These are phyloP conservation scores for Candida michaelii DNA, from an alignment of 805 yeast genomes.

Conservation along the genomic window DNA sequence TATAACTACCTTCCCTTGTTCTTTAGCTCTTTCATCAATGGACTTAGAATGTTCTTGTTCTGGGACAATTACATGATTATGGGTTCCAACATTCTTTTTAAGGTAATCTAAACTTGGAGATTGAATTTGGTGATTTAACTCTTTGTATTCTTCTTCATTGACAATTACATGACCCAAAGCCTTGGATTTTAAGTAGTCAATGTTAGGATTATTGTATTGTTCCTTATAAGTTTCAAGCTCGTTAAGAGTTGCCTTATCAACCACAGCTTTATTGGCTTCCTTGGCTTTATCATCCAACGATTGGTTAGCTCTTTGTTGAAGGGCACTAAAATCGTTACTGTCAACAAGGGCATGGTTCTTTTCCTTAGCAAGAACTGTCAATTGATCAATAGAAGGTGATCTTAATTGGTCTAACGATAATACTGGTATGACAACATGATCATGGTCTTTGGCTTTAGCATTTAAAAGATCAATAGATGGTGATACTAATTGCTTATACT, in stretches of 20 bases:
- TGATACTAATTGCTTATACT: slow-evolving; percentile 13
- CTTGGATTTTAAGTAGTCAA: slow-evolving; percentile 5
- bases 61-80: neutral
- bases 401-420: slow-evolving; percentile 1
- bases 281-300: slow-evolving; percentile 11
- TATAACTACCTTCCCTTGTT: slow-evolving; percentile 2
- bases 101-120: slow-evolving; percentile 31
- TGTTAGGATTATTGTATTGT: neutral
- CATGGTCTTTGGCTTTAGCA: slow-evolving; percentile 15
- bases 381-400: slow-evolving; percentile 14
- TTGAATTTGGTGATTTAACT: neutral
- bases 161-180: slow-evolving; percentile 2
- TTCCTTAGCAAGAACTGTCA: slow-evolving; percentile 12
- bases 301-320: slow-evolving; percentile 2
- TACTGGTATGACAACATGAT: slow-evolving; percentile 15
- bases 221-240: neutral
- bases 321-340: neutral
- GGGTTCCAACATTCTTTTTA: slow-evolving; percentile 19
- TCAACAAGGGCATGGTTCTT: slow-evolving; percentile 11
- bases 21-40: slow-evolving; percentile 11
- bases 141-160: neutral
- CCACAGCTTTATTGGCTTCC: slow-evolving; percentile 2
- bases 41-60: slow-evolving; percentile 5
- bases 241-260: neutral
- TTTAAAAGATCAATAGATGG: slow-evolving; percentile 22